These are phyloP conservation scores for Neopestalotiopsis rosae DNA, from an alignment of 2,329 filamentous ascomycete species.

Conservation along the genomic window DNA sequence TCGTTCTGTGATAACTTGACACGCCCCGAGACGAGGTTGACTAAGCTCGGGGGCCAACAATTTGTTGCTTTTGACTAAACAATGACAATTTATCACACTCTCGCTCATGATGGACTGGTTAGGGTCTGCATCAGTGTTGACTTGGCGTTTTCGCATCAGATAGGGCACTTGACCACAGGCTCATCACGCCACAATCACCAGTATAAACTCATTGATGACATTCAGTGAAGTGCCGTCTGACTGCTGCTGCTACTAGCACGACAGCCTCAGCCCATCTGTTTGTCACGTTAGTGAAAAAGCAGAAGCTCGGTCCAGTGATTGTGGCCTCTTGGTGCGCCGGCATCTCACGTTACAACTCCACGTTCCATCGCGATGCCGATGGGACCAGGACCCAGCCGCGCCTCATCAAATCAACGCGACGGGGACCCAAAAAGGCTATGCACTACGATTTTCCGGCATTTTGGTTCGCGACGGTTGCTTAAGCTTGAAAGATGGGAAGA, in stretches of 20 bases:
- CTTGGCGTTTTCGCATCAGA: neutral
- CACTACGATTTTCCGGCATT: neutral
- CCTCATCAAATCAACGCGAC: neutral
- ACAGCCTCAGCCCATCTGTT: neutral
- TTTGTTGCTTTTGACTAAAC: neutral
- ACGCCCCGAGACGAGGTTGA: neutral
- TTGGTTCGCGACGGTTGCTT: neutral
- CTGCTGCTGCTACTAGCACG: neutral
- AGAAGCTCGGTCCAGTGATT: neutral
- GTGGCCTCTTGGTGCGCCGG: neutral
- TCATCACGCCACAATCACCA: neutral
- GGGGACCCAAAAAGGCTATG: neutral
- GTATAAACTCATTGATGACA: neutral
- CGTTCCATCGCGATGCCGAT: constrained; percentile 5
- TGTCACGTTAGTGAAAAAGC: neutral
- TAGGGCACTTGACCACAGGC: neutral
- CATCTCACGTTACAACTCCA: constrained; percentile 13
- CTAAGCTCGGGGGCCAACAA: neutral
- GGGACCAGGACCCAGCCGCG: neutral
- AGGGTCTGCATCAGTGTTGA: neutral
- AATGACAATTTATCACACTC: neutral
- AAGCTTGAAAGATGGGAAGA: constrained; percentile 1
- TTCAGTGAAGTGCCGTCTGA: neutral
- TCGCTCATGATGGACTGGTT: neutral
- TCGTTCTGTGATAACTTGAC: neutral